Conservation (phyloP, 2,329 filamentous ascomycete species). For the Fusarium agapanthi region DNA sequence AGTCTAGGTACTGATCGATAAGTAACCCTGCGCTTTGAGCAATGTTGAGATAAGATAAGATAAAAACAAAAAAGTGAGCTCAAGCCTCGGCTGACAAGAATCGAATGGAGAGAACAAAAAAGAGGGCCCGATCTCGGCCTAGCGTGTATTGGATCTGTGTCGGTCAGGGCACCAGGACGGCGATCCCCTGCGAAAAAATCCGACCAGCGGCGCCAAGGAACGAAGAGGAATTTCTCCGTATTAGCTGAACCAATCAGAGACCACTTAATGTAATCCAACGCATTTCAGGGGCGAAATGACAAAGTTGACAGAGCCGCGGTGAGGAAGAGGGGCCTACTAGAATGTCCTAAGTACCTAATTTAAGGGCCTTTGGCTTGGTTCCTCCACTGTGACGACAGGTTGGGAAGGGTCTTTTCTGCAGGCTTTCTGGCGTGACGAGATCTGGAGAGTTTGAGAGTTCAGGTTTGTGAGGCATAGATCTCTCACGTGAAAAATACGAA, state of each 20-base stretch:
- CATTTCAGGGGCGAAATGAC: constrained; percentile 38
- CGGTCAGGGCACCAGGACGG: constrained; percentile 24
- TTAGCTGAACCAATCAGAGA: constrained; percentile 33
- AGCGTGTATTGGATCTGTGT: constrained; percentile 40
- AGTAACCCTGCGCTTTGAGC: constrained; percentile 6
- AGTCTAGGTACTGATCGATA: neutral
- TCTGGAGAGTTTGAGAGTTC: neutral
- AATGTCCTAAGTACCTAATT: constrained; percentile 15
- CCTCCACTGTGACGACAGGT: constrained; percentile 33
- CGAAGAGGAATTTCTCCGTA: constrained; percentile 35
- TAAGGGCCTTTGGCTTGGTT: constrained; percentile 15
- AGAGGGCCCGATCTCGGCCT: constrained; percentile 42
- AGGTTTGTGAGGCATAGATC: neutral
- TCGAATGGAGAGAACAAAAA: constrained; percentile 24
- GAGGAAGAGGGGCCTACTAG: constrained; percentile 32
- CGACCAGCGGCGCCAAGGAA: constrained; percentile 33
- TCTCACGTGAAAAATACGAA: constrained; percentile 9
- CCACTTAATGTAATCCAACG: constrained; percentile 42
- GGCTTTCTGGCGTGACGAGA: neutral
- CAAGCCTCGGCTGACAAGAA: constrained; percentile 12
- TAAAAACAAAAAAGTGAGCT: neutral
- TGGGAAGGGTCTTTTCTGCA: constrained; percentile 21
- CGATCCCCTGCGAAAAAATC: constrained; percentile 36
- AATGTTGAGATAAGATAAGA: constrained; percentile 20
- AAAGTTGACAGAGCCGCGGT: constrained; percentile 41